A percentile compares a stretch with the other conserved stretches of the same genome.
These are phyloP conservation scores for Musa beccarii DNA, from an alignment of 176 grass and related monocot genomes.

Conservation along the genomic window DNA sequence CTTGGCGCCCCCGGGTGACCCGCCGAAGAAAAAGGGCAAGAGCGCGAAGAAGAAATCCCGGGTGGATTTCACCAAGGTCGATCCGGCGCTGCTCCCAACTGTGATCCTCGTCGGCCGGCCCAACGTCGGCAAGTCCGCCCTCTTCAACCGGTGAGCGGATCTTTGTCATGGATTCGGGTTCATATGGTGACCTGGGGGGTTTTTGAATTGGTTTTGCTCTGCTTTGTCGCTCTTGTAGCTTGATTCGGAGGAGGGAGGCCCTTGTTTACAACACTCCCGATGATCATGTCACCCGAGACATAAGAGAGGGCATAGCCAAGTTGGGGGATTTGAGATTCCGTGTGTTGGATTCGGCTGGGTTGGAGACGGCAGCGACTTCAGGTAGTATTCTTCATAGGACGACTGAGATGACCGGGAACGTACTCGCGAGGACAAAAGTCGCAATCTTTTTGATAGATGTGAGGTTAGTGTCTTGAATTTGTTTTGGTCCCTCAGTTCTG, in stretches of 20 bases:
- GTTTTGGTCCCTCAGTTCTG: not conserved
- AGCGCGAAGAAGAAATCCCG: conserved; percentile 54
- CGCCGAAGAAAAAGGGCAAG: conserved; percentile 42
- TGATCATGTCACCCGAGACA: conserved; percentile 89
- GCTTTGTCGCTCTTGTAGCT: conserved; percentile 25
- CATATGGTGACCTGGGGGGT: not conserved
- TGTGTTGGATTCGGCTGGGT: conserved; percentile 84
- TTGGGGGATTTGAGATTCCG: conserved; percentile 88
- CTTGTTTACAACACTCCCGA: conserved; percentile 94
- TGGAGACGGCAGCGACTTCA: conserved; percentile 76
- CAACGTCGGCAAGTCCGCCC: conserved; percentile 91
- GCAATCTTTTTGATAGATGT: conserved; percentile 98
- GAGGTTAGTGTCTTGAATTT: conserved; percentile 42
- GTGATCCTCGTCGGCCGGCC: conserved; percentile 84
- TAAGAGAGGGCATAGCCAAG: conserved; percentile 85
- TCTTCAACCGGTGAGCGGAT: conserved; percentile 73
- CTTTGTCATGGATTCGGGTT: not conserved
- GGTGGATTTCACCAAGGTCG: conserved; percentile 81
- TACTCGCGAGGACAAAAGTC: conserved; percentile 71
- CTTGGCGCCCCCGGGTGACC: not conserved
- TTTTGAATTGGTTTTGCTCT: not conserved
- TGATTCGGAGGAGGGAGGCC: conserved; percentile 84
- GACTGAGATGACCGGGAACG: conserved; percentile 69
- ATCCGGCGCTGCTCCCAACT: conserved; percentile 69
- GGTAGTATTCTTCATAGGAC: conserved; percentile 90